These are phyloP conservation scores for Metarhizium album DNA, from an alignment of 2,329 filamentous ascomycete species.

Conservation along the genomic window DNA sequence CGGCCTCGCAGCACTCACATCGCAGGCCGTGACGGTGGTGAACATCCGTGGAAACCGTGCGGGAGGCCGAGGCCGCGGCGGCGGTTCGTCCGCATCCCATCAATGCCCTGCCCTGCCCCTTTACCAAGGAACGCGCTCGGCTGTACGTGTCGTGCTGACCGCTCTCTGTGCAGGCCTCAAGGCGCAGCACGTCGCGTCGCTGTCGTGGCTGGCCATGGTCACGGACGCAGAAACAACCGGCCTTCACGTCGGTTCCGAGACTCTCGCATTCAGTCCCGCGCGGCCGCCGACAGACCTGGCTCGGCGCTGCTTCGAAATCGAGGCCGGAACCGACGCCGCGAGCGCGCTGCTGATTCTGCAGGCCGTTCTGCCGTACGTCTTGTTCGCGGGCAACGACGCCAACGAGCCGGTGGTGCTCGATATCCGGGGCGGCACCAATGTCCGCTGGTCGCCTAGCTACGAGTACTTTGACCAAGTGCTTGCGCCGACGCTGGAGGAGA, in stretches of 20 bases:
- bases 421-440: conserved; percentile 50
- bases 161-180: conserved; percentile 38
- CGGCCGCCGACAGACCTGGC: conserved; percentile 26
- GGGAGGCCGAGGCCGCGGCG: conserved; percentile 9
- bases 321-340: conserved; percentile 37
- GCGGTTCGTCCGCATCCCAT: conserved; percentile 14
- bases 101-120: no score
- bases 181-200: conserved; percentile 46
- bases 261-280: conserved; percentile 35
- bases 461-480: conserved; percentile 55
- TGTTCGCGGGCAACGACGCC: conserved; percentile 39
- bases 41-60: conserved; percentile 45
- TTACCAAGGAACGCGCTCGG: neutral
- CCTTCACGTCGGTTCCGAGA: conserved; percentile 38
- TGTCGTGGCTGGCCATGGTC: conserved; percentile 41
- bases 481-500: conserved; percentile 39
- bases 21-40: conserved; percentile 39
- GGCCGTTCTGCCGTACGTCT: conserved; percentile 46
- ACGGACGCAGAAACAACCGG: conserved; percentile 41
- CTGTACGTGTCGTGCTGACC: neutral
- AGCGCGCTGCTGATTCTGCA: conserved; percentile 49
- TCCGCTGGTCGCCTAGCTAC: conserved; percentile 44
- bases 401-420: conserved; percentile 35
- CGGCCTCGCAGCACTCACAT: conserved; percentile 43
- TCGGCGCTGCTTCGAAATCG: conserved; percentile 36